These are phyloP conservation scores for Escovopsis weberi DNA, from an alignment of 2,329 filamentous ascomycete genomes.

Conservation along the genomic window DNA sequence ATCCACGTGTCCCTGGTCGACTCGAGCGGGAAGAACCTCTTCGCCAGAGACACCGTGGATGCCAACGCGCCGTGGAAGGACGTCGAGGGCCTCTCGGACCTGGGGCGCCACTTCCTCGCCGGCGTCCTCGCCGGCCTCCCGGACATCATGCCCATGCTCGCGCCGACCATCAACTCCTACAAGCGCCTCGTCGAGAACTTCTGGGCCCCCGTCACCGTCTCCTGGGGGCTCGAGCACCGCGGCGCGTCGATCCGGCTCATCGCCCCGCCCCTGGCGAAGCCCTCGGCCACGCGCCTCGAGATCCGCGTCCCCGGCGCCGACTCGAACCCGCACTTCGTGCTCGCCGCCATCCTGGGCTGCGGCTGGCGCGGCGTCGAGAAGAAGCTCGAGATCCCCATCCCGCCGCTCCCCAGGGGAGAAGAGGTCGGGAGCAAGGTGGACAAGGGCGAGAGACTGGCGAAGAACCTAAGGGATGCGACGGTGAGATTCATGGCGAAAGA, in stretches of 20 bases:
- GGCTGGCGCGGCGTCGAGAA: conserved; percentile 89
- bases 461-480: conserved; percentile 73
- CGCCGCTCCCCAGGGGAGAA: conserved; percentile 73
- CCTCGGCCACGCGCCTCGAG: conserved; percentile 82
- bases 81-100: conserved; percentile 65
- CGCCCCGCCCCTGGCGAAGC: conserved; percentile 69
- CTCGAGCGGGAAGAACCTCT: conserved; percentile 66
- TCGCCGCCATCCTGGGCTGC: conserved; percentile 72
- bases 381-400: conserved; percentile 69
- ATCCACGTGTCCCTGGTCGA: conserved; percentile 88
- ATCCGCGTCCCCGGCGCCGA: conserved; percentile 90
- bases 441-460: conserved; percentile 64
- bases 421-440: conserved; percentile 62
- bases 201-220: conserved; percentile 95
- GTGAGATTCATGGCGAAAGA: conserved; percentile 59
- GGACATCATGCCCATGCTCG: conserved; percentile 89
- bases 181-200: conserved; percentile 98
- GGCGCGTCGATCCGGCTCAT: conserved; percentile 85
- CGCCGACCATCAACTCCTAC: conserved; percentile 94
- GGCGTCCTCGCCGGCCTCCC: conserved; percentile 79
- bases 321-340: conserved; percentile 74
- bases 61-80: conserved; percentile 57
- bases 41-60: conserved; percentile 60
- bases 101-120: conserved; percentile 86
- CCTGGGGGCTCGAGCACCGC: conserved; percentile 91